Conservation (phyloP, 495 filamentous ascomycete genomes). For the Tuber borchii region DNA sequence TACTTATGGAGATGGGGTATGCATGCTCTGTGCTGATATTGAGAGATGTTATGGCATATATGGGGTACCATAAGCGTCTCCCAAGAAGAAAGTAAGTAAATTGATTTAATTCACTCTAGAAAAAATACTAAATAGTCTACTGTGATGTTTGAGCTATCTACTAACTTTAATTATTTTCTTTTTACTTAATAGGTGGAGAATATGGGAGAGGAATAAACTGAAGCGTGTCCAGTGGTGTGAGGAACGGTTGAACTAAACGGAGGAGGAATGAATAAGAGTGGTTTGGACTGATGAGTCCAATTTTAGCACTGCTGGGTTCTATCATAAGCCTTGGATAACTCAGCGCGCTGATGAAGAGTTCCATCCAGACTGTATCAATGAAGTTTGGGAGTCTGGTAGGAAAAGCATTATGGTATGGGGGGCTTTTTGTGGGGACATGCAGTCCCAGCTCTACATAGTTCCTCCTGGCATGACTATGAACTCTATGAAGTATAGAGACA, state of each 20-base stretch:
- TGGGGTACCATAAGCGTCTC: slow-evolving; percentile 21
- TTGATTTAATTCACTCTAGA: too few relatives aligned
- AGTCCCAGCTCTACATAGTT: slow-evolving; percentile 18
- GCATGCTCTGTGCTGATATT: not conserved
- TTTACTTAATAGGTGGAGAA: not conserved
- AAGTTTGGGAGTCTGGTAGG: slow-evolving; percentile 9
- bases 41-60: slow-evolving; percentile 6
- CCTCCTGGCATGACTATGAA: slow-evolving; percentile 12
- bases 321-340: slow-evolving; percentile 3
- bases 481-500: slow-evolving; percentile 10
- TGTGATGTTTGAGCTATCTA: too few relatives aligned
- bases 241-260: slow-evolving; percentile 6
- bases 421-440: slow-evolving; percentile 16
- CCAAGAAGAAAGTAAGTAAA: not conserved
- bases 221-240: slow-evolving; percentile 8
- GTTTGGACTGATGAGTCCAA: slow-evolving; percentile 24
- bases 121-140: too few relatives aligned
- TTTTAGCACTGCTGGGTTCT: slow-evolving; percentile 13
- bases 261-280: slow-evolving; percentile 11
- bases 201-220: not conserved
- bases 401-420: slow-evolving; percentile 12
- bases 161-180: too few relatives aligned
- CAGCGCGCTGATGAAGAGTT: slow-evolving; percentile 10
- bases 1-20: slow-evolving; percentile 14
- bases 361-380: slow-evolving; percentile 22